These are phyloP conservation scores for Cercis canadensis DNA, from an alignment of 306 rosid genomes.

Conservation along the genomic window DNA sequence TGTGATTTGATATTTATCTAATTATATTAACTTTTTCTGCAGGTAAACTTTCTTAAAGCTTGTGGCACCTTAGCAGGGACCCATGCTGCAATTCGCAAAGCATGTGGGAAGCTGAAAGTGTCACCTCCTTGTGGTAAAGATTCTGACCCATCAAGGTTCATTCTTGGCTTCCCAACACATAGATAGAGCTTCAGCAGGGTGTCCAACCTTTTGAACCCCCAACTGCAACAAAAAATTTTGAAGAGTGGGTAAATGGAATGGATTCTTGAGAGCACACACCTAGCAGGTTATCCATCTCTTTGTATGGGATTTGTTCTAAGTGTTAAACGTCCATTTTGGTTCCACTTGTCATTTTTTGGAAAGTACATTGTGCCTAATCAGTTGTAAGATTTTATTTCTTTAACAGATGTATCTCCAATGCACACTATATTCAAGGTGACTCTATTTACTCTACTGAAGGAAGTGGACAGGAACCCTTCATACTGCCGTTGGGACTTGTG, in stretches of 20 bases:
- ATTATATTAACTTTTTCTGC: slow-evolving; percentile 34
- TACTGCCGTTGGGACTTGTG: slow-evolving; percentile 22
- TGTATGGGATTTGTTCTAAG: background rate
- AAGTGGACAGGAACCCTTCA: slow-evolving; percentile 30
- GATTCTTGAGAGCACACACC: slow-evolving; percentile 62
- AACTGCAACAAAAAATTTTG: slow-evolving; percentile 54
- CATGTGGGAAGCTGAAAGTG: slow-evolving; percentile 51
- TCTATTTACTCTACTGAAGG: slow-evolving; percentile 37
- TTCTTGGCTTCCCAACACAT: slow-evolving; percentile 72
- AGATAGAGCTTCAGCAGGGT: slow-evolving; percentile 57
- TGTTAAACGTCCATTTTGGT: no score
- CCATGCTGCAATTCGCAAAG: slow-evolving; percentile 79
- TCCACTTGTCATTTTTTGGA: slow-evolving; percentile 30
- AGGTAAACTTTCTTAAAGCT: slow-evolving; percentile 95
- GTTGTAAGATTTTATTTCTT: slow-evolving; percentile 23
- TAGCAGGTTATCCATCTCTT: slow-evolving; percentile 64
- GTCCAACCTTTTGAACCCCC: slow-evolving; percentile 49
- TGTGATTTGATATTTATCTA: slow-evolving; percentile 2
- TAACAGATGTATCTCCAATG: slow-evolving; percentile 47
- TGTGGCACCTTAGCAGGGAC: slow-evolving; percentile 81
- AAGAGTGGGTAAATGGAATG: slow-evolving; percentile 46
- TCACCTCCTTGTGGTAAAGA: slow-evolving; percentile 54
- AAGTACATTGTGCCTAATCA: slow-evolving; percentile 16
- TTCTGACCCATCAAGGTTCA: slow-evolving; percentile 49
- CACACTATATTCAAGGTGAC: slow-evolving; percentile 31